These are phyloP conservation scores for Blastobotrys ciferrii DNA, from an alignment of 1,139 yeast genomes.

Conservation along the genomic window DNA sequence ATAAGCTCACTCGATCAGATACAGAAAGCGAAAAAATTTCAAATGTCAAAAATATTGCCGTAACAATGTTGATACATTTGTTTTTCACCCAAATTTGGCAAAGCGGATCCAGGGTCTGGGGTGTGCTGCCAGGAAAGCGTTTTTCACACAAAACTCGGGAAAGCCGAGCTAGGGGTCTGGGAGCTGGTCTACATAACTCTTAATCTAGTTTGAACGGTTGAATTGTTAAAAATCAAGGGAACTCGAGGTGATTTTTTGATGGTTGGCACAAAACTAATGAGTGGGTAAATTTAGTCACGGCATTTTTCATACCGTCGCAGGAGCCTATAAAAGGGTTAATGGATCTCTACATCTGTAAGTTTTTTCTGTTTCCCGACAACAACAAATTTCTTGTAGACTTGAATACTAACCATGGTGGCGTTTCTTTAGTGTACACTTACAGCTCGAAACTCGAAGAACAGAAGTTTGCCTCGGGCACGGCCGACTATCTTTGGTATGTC, in stretches of 20 bases:
- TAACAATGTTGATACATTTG: background rate
- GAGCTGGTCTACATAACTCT: too few species aligned
- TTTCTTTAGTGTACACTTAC: slow-evolving; percentile 34
- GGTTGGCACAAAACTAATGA: background rate
- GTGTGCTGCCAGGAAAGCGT: too few species aligned
- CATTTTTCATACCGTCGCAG: slow-evolving; percentile 32
- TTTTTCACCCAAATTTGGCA: too few species aligned
- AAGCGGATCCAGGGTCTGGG: too few species aligned
- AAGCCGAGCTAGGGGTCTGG: too few species aligned
- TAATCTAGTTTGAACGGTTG: too few species aligned
- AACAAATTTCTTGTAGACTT: slow-evolving; percentile 13
- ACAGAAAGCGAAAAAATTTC: too few species aligned
- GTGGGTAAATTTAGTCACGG: slow-evolving; percentile 29
- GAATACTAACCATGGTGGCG: slow-evolving; percentile 5
- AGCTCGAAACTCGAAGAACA: slow-evolving; percentile 34
- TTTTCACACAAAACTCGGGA: too few species aligned
- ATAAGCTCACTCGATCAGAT: too few species aligned
- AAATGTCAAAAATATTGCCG: background rate
- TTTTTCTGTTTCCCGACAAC: slow-evolving; percentile 7
- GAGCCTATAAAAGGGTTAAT: slow-evolving; percentile 31
- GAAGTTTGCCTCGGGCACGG: slow-evolving; percentile 31
- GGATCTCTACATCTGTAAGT: slow-evolving; percentile 34
- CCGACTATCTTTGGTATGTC: slow-evolving; percentile 36
- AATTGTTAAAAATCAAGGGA: too few species aligned
- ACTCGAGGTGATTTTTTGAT: background rate